Evolutionary conservation across 805 yeast species (phyloP), one percentile per base, ranked within the genome.

Genomic region (Hanseniaspora jakobsenii): DNA sequence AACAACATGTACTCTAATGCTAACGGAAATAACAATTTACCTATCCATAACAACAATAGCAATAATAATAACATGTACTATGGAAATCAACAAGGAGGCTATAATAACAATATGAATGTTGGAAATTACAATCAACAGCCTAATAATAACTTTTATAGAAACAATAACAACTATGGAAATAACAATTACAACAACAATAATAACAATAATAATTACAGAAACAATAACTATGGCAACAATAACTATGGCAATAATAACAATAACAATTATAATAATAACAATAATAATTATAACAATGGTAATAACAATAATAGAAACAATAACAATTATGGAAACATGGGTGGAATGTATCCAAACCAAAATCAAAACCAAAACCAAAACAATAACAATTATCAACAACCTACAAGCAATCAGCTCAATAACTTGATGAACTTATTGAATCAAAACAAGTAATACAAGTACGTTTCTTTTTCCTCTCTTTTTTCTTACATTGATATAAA

Each of bases 351-450:
- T n/a, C n/a, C 32, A 14, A n/a, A 17, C 4, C 18, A 19, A 24
- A 38, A 29, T 18, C 27, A 19, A 38, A 18, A 34, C 32, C 27
- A 31, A 34, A 55, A 18, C 52, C 47, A 22, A 50, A 49, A 1
- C 59, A 44, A 44, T 60, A 50, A 35, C 53, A 48, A 47, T n/a
- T n/a, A n/a, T n/a, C 50, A 34, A 13, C 46, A 49, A 29, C 53
- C 50, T 27, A 38, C 51, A 8, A 18, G 31, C 3, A 56, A 67
- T 4, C 69, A 65, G 50, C 50, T 66, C 16, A 65, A 65, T 27
- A 62, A 66, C 26, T 52, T 67, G 46, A 64, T 67, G 66, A 65
- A 62, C 21, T 64, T 66, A 60, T 54, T 67, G 22, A 65, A 65
- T 39, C 66, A 65, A 49, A 67, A 63, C 42, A 61, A 59, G 32